Conservation (phyloP, 2,329 filamentous ascomycete genomes). For the Colletotrichum tabaci region DNA sequence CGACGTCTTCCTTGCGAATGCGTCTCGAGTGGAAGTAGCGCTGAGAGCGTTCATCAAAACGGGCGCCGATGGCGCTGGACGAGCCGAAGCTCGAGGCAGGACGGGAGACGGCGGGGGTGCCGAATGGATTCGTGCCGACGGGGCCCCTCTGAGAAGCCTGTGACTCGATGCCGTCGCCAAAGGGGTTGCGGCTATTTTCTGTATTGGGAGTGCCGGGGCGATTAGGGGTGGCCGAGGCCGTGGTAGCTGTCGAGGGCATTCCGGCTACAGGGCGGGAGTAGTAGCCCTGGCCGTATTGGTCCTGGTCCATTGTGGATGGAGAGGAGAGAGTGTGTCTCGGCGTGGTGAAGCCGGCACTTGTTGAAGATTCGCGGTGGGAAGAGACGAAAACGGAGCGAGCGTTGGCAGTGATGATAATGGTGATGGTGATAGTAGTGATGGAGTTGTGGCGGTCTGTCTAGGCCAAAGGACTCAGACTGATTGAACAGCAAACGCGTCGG, state of each 20-base stretch:
- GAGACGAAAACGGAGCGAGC: constrained; percentile 12
- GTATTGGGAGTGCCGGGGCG: constrained; percentile 60
- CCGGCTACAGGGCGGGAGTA: constrained; percentile 49
- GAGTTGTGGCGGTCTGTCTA: background rate
- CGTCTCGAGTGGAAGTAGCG: constrained; percentile 82
- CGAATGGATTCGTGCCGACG: constrained; percentile 60
- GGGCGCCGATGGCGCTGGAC: constrained; percentile 56
- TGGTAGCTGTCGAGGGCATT: constrained; percentile 54
- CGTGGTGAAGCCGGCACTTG: constrained; percentile 5
- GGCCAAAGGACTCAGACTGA: background rate
- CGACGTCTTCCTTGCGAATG: constrained; percentile 79
- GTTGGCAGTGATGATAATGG: background rate
- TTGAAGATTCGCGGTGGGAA: background rate
- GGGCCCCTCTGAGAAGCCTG: constrained; percentile 52
- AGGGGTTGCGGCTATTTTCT: constrained; percentile 56
- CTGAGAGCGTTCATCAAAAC: constrained; percentile 57
- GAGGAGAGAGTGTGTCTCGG: constrained; percentile 18
- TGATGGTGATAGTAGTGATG: background rate
- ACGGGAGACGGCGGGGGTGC: constrained; percentile 61
- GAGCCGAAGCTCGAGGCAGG: constrained; percentile 64
- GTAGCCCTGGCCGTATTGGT: constrained; percentile 46
- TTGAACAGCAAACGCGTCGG: background rate
- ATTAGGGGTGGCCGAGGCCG: constrained; percentile 57
- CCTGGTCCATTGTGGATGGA: constrained; percentile 48
- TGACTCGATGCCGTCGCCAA: constrained; percentile 57